Base-by-base conservation (phyloP, 345 rosid genomes). In the Salix suchowensis region DNA sequence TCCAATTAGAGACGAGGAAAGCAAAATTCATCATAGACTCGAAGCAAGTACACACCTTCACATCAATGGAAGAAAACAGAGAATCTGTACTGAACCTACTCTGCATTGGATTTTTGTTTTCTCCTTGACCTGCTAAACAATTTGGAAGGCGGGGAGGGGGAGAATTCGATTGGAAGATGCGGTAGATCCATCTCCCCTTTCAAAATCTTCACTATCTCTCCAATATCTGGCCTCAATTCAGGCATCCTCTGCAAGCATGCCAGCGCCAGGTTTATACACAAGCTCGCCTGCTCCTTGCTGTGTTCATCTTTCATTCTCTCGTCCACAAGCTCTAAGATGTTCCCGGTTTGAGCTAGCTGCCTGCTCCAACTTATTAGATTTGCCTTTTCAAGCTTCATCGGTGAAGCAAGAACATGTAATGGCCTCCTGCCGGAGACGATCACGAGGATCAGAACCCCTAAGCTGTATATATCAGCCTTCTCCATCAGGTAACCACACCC, bases 301-400 rank as follows among this genome's bases (percentile, higher is more conserved):
- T 89, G 91, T 24, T 76, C 91, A 44, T 88, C 94, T 78, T 87
- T 92, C 85, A 96, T 74, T 75, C 81, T 90, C 86, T 92, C 99
- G 32, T 96, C 99, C 16, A 94, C 94, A 26, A 96, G 93, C 73
- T 94, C 97, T 70, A 96, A 85, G 44, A 94, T 81, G 54, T 94
- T 88, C 71, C 97, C 98, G 2, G 90, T 61, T 75, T 92, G 96
- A 75, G 97, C 98, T 70, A 96, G 65, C 15, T 94, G 99, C 85
- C 98, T 89, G 60, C 97, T 91, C 99, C 99, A 96, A 71, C 92
- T 94, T 80, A 96, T 87, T 79, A 96, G 84, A 77, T 96, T 94
- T 2, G 99, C 99, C 75, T 94, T 94, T 77, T 96, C 99, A 12
- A 96, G 95, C 86, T 89, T 91, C 97, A 96, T 92, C 0, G 99